Evolutionary conservation across 208 protist genomes (phyloP).

Genomic region (Phytomonas serpens): DNA sequence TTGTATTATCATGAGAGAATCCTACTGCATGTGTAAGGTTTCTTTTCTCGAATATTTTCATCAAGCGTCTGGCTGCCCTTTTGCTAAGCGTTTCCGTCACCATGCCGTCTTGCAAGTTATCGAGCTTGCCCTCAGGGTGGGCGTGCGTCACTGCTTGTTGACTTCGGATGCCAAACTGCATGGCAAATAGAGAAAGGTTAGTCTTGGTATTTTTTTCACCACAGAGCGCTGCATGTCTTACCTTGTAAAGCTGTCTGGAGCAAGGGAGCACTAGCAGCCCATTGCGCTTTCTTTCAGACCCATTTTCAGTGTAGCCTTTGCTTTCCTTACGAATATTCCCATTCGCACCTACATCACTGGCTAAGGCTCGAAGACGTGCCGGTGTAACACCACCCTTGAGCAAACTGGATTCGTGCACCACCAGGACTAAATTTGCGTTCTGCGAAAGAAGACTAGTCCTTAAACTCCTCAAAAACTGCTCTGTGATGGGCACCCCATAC

Average conservation of each 20-base stretch:
- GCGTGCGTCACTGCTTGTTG: neutral
- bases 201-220: neutral
- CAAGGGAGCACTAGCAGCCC: neutral
- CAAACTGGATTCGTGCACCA: conserved; percentile 67
- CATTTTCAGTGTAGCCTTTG: neutral
- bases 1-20: neutral
- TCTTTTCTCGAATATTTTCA: neutral
- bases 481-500: conserved; percentile 54
- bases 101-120: neutral
- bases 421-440: conserved; percentile 69
- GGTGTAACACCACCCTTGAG: conserved; percentile 40
- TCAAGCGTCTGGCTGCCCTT: neutral
- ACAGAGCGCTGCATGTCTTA: neutral
- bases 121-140: neutral
- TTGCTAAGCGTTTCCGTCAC: neutral
- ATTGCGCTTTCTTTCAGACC: neutral
- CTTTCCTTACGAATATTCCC: neutral
- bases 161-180: neutral
- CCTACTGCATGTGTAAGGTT: neutral
- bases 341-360: neutral
- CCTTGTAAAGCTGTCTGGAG: neutral
- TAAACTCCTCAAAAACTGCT: conserved; percentile 43
- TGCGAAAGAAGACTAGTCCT: conserved; percentile 49
- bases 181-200: neutral
- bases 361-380: conserved; percentile 10